Evolutionary conservation across 73 alveolate genomes (phyloP), one percentile per base, ranked within the genome.

Genomic region (Effrenium voratum): DNA sequence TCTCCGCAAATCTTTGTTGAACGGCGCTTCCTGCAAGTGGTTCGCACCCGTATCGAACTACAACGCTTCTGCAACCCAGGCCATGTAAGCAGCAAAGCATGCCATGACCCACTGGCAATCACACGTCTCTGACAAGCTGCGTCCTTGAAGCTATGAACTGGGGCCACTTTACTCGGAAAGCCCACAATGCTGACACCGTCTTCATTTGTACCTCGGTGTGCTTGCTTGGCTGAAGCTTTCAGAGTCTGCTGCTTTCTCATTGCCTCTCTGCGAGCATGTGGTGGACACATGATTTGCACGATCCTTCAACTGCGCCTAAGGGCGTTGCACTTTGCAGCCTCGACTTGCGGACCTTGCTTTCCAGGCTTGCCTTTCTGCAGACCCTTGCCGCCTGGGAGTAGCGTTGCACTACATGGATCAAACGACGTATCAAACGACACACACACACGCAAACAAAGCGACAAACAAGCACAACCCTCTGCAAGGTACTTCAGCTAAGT

Each of bases 81-180:
- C 15, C 79, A 66, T 0, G 79, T 8, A 30, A 66, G 19, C 34
- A 2, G 41, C 16, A 22, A 57, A 22, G 28, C 0, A 57, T 57
- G 3, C 8, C 8, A 66, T 3, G 15, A 66, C 16, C 10, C 79
- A 24, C n/a, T 66, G 41, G 19, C 19, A 52, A 52, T 19, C 19
- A 12, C 63, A 52, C 63, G 26, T 8, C 8, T 52, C 40, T 63
- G 22, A 15, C n/a, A 8, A 36, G 40, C 50, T 36, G 63, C 6
- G 44, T 45, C 97, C 97, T 90, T 75, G 87, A 90, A 90, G 34
- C 59, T 45, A 3, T 15, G 66, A 12, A 90, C 30, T 1, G 97
- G 97, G 47, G 30, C 32, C 55, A 90, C 97, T 2, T 70, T 59
- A 5, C 76, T 55, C 28, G n/a, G 36, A 34, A 15, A 44, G 1